These are phyloP conservation scores for Plenodomus lindquistii DNA, from an alignment of 2,329 filamentous ascomycete genomes.

Conservation along the genomic window DNA sequence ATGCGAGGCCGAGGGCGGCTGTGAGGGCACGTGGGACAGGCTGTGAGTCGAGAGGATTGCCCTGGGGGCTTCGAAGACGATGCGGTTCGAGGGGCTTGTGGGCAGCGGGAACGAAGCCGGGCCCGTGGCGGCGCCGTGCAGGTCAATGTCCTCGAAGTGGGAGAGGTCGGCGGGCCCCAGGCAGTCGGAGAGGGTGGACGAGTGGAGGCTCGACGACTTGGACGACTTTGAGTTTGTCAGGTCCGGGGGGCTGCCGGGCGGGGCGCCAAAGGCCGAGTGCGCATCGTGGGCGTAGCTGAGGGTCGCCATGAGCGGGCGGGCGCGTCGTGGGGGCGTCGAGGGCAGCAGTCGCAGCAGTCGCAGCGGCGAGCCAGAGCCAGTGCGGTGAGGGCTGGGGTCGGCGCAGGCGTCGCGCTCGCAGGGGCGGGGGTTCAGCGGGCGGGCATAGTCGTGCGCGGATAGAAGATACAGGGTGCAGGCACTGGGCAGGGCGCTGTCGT, in stretches of 20 bases:
- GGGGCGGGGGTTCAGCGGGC: conserved; percentile 33
- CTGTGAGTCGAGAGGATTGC: conserved; percentile 20
- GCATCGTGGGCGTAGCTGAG: conserved; percentile 34
- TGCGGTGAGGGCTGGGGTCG: conserved; percentile 25
- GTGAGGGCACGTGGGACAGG: conserved; percentile 19
- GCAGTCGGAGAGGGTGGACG: conserved; percentile 71
- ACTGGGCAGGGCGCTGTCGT: conserved; percentile 23
- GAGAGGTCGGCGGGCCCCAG: conserved; percentile 66
- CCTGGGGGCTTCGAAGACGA: conserved; percentile 36
- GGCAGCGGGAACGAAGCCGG: conserved; percentile 52
- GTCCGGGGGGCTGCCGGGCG: conserved; percentile 72
- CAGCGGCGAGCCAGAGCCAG: conserved; percentile 22
- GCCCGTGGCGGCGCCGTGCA: conserved; percentile 63
- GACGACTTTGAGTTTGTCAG: conserved; percentile 86
- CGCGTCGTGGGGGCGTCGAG: conserved; percentile 19
- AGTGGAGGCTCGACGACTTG: conserved; percentile 86
- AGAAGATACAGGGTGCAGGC: conserved; percentile 36
- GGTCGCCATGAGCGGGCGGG: conserved; percentile 44
- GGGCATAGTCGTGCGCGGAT: conserved; percentile 42
- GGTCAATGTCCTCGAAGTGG: conserved; percentile 91
- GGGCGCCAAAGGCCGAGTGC: conserved; percentile 44
- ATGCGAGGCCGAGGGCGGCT: conserved; percentile 23
- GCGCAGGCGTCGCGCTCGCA: conserved; percentile 32
- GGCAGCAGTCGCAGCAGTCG: conserved; percentile 2
- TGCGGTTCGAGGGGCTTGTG: conserved; percentile 29